phyloP scores from a whole-genome alignment of 179 eudicot species.

The Sideroxylon spinosum region DNA sequence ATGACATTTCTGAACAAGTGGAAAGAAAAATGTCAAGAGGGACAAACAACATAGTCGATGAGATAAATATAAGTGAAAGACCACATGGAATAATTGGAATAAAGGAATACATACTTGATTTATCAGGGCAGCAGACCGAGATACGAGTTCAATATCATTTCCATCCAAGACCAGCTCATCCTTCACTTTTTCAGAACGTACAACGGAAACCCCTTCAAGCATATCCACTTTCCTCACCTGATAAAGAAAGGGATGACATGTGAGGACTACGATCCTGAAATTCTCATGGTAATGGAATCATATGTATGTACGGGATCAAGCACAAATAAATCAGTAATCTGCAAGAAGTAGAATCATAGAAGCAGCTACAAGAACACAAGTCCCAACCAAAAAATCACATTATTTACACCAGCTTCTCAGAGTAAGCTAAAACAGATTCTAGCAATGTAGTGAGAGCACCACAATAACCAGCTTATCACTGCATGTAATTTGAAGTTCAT shows the following conservation, averaged over 20 bases:
- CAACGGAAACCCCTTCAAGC: conserved; percentile 60
- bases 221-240: conserved; percentile 77
- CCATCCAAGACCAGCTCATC: conserved; percentile 75
- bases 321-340: no score
- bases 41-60: neutral
- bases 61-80: neutral
- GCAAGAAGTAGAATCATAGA: no score
- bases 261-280: neutral
- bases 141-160: conserved; percentile 61
- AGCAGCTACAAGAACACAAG: no score
- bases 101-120: conserved; percentile 30
- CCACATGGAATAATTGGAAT: neutral
- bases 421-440: no score
- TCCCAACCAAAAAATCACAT: no score
- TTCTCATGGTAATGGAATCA: no score
- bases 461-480: no score
- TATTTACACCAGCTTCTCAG: no score
- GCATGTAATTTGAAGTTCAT: no score
- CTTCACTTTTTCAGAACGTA: conserved; percentile 67
- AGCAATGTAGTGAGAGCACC: no score
- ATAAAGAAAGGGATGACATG: neutral
- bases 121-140: conserved; percentile 40
- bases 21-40: neutral
- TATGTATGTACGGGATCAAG: no score
- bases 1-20: conserved; percentile 36